These are phyloP conservation scores for Aspergillus diversus DNA, from an alignment of 495 filamentous ascomycete genomes.

Conservation along the genomic window DNA sequence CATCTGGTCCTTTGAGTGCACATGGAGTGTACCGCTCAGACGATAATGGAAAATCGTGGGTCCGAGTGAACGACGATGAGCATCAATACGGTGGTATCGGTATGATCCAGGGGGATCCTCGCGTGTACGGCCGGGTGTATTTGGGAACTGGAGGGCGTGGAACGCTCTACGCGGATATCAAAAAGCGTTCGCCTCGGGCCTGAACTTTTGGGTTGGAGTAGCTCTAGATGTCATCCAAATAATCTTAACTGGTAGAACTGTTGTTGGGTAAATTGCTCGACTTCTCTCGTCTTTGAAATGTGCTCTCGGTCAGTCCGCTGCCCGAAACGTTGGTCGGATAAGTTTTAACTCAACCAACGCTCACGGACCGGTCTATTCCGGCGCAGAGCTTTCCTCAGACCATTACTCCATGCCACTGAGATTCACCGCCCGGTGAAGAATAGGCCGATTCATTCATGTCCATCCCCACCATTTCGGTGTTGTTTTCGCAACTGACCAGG, in stretches of 20 bases:
- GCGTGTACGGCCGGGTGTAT: constrained; percentile 55
- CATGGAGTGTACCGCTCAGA: constrained; percentile 50
- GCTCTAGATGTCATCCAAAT: neutral
- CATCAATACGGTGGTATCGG: constrained; percentile 25
- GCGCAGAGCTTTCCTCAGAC: neutral
- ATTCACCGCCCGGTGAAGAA: neutral
- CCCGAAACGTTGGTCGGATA: neutral
- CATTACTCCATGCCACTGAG: neutral
- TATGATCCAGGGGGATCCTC: constrained; percentile 50
- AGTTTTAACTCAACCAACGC: neutral
- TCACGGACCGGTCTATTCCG: constrained; percentile 2
- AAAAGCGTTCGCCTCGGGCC: neutral
- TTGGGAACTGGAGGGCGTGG: constrained; percentile 63
- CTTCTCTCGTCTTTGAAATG: neutral
- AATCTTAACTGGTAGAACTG: neutral
- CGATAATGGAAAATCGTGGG: constrained; percentile 53
- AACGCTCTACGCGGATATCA: constrained; percentile 45
- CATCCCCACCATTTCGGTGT: neutral
- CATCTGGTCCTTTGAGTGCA: constrained; percentile 7
- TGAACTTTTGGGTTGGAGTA: neutral
- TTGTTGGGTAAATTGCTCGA: neutral
- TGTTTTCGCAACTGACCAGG: neutral
- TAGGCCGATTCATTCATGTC: neutral
- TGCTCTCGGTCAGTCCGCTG: neutral
- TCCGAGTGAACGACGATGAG: constrained; percentile 52